Base-by-base conservation (phyloP, 2,329 filamentous ascomycete species). In the Aspergillus sp. region DNA sequence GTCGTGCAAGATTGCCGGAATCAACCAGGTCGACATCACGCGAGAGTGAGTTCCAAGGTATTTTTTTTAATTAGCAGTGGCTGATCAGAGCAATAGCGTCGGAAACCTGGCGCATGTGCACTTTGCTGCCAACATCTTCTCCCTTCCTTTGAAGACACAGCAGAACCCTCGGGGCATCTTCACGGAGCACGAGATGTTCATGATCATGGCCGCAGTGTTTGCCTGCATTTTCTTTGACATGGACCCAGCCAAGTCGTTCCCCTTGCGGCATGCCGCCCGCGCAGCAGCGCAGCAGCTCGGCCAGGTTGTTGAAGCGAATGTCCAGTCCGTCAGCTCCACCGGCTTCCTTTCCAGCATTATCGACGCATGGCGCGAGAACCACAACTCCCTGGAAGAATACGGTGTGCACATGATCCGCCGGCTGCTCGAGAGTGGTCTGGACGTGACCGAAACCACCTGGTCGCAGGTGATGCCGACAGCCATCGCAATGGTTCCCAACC, bases 1-100 rank as follows among this genome's bases (percentile, higher is more conserved):
- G 53, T 74, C 73, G 26, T 82, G 75, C 55, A 71, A 68, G 35
- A 68, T 88, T 16, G 71, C 66, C 3, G 71, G 71, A 6, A 67
- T 69, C 34, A 72, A 72, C 32, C 78, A 84, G 51, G 71, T 86
- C 25, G 84, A 91, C 45, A 67, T 88, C 68, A 71, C 73, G 20
- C 65, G 72, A 36, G 72, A 75, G 52, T 61, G 56, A 52, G 60
- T 48, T n/a, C n/a, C n/a, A n/a, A n/a, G n/a, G n/a, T n/a, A n/a
- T n/a, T n/a, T n/a, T n/a, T n/a, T n/a, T n/a, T n/a, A n/a, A n/a
- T 20, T 15, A 32, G 19, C 5, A 14, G 26, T 17, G 24, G 26
- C 36, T 39, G 24, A 39, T 39, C 22, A 36, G 2, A 10, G n/a
- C 16, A 13, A 24, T 30, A 53, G 48, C 44, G 56, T 75, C 26